Percentiles rank a stretch among this genome's conserved stretches.
Evolutionary conservation across 768 basidiomycete species (phyloP).

Genomic region (Lepiota brunneoincarnata): DNA sequence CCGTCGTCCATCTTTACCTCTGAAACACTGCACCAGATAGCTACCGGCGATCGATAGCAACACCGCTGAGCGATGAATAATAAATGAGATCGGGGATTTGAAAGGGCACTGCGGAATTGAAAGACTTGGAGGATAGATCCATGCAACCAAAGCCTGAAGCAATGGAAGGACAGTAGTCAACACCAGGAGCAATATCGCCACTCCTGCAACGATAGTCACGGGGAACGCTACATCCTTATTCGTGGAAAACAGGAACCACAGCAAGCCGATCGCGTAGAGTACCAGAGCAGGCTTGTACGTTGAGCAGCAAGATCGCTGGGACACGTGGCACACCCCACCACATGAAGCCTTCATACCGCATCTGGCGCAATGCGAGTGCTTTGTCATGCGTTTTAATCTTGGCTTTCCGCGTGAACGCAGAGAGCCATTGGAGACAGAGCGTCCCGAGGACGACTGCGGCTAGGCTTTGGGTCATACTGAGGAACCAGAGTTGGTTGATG

Average conservation of each 20-base stretch:
- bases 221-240: constrained; percentile 18
- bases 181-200: constrained; percentile 18
- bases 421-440: constrained; percentile 22
- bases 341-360: constrained; percentile 27
- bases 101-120: constrained; percentile 21
- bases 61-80: constrained; percentile 15
- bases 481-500: constrained; percentile 19
- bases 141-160: constrained; percentile 15
- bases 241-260: constrained; percentile 25
- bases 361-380: constrained; percentile 20
- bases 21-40: not conserved
- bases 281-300: constrained; percentile 27
- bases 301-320: constrained; percentile 24
- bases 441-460: constrained; percentile 17
- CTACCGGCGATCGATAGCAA: constrained; percentile 3
- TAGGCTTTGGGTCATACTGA: constrained; percentile 18
- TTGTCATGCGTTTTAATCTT: constrained; percentile 15
- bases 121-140: constrained; percentile 3
- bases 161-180: constrained; percentile 23
- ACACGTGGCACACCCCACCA: constrained; percentile 28
- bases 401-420: constrained; percentile 17
- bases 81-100: constrained; percentile 27
- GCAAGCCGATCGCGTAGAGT: constrained; percentile 27
- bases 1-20: not conserved
- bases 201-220: constrained; percentile 19